Percentiles rank a stretch among this genome's conserved stretches.
phyloP scores from a whole-genome alignment of 257 asterid genomes.

The Solanum okadae region DNA sequence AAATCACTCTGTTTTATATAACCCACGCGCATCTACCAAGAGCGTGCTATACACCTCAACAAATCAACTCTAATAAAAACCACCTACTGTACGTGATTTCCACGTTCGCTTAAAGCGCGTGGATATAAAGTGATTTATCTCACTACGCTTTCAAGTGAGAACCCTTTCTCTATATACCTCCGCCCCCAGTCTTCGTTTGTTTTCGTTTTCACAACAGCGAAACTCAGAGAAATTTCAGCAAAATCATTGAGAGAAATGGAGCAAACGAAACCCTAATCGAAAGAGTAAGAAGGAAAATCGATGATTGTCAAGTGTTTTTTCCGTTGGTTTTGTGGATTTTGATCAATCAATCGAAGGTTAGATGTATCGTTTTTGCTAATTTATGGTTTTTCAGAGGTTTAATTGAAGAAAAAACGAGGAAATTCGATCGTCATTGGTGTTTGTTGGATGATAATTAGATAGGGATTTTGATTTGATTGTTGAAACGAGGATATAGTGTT shows the following conservation, averaged over 20 bases:
- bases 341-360: conserved; percentile 49
- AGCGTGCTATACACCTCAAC: conserved; percentile 5
- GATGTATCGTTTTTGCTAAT: conserved; percentile 28
- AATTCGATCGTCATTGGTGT: conserved; percentile 2
- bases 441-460: background rate
- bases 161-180: conserved; percentile 45
- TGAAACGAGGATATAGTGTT: background rate
- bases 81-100: conserved; percentile 1
- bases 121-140: background rate
- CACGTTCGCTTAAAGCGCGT: conserved; percentile 25
- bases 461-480: background rate
- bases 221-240: background rate
- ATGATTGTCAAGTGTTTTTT: conserved; percentile 23
- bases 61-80: background rate
- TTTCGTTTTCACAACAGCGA: background rate
- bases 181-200: conserved; percentile 41
- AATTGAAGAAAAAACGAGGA: background rate
- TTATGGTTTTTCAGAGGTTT: conserved; percentile 1
- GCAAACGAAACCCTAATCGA: background rate
- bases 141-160: conserved; percentile 1
- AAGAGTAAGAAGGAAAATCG: conserved; percentile 6
- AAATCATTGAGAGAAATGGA: background rate
- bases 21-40: conserved; percentile 6
- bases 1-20: background rate
- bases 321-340: conserved; percentile 18